A percentile compares a stretch with the other conserved stretches of the same genome.
phyloP scores from a whole-genome alignment of 1,284 basidiomycete species.

The Takashimella koratensis region DNA sequence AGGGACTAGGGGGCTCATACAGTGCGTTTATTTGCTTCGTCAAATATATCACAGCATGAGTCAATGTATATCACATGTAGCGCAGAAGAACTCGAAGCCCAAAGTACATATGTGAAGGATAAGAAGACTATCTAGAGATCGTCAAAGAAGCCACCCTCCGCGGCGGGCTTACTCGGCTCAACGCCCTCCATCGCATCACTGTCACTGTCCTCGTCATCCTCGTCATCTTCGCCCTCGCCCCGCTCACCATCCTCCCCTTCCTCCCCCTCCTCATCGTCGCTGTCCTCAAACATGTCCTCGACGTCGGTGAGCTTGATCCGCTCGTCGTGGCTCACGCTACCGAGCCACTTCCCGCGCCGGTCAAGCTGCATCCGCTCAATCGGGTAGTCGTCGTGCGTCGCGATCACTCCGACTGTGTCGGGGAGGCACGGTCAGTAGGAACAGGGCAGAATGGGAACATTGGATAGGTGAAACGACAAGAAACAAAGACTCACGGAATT shows the following conservation, averaged over 20 bases:
- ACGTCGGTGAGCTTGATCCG: conserved; percentile 80
- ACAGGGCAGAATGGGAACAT: too few species aligned
- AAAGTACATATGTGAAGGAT: not conserved
- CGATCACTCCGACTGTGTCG: conserved; percentile 68
- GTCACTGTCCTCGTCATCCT: conserved; percentile 8
- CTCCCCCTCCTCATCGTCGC: conserved; percentile 51
- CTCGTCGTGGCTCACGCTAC: conserved; percentile 91
- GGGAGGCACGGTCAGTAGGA: not conserved
- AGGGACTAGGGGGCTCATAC: conserved; percentile 41
- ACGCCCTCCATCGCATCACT: conserved; percentile 25
- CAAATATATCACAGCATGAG: conserved; percentile 14
- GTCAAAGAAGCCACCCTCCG: conserved; percentile 64
- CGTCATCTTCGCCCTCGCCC: conserved; percentile 30
- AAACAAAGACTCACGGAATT: conserved; percentile 55
- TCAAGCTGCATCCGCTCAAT: conserved; percentile 73
- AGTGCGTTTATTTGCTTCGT: conserved; percentile 28
- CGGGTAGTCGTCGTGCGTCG: conserved; percentile 85
- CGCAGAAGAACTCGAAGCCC: too few species aligned
- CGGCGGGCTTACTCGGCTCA: conserved; percentile 57
- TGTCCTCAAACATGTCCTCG: conserved; percentile 58
- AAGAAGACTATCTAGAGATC: conserved; percentile 52
- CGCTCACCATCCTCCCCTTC: conserved; percentile 55
- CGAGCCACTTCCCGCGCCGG: conserved; percentile 70
- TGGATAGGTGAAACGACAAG: too few species aligned
- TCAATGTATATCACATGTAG: too few species aligned